Evolutionary conservation across 495 filamentous ascomycete genomes (phyloP).

Genomic region (Glonium stellatum): DNA sequence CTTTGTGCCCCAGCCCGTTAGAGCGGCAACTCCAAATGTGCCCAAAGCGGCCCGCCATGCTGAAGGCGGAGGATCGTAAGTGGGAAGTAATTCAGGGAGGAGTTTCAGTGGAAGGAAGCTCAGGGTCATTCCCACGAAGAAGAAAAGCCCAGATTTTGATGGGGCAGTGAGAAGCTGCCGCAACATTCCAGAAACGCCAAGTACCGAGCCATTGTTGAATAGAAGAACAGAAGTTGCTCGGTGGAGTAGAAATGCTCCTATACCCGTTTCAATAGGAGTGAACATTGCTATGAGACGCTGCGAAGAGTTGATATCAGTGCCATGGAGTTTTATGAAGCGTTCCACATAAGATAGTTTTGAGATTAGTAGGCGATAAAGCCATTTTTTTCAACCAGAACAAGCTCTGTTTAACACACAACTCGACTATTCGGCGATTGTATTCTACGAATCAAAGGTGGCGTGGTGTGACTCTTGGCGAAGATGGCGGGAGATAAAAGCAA

Average conservation of each 20-base stretch:
- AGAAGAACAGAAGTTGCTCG: constrained; percentile 49
- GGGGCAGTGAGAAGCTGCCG: constrained; percentile 39
- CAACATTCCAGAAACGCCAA: constrained; percentile 50
- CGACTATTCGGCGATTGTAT: background rate
- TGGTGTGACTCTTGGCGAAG: background rate
- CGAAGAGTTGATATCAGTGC: background rate
- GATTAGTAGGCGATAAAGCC: background rate
- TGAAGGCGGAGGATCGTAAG: constrained; percentile 35
- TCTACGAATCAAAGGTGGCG: background rate
- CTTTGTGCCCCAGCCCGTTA: constrained; percentile 54
- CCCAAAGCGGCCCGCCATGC: constrained; percentile 34
- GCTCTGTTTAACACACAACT: background rate
- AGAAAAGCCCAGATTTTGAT: constrained; percentile 40
- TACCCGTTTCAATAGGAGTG: constrained; percentile 49
- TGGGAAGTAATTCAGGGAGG: constrained; percentile 42
- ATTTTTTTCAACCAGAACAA: background rate
- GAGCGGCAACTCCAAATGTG: constrained; percentile 40
- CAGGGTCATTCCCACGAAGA: constrained; percentile 44
- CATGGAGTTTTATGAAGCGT: background rate
- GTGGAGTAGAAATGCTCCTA: constrained; percentile 51
- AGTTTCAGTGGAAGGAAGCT: constrained; percentile 40
- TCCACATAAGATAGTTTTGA: background rate
- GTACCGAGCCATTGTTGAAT: constrained; percentile 47
- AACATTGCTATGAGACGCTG: constrained; percentile 41
- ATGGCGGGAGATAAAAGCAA: background rate